Base-by-base conservation (phyloP, 108 stramenopile genomes). In the Thalassiosira profunda region DNA sequence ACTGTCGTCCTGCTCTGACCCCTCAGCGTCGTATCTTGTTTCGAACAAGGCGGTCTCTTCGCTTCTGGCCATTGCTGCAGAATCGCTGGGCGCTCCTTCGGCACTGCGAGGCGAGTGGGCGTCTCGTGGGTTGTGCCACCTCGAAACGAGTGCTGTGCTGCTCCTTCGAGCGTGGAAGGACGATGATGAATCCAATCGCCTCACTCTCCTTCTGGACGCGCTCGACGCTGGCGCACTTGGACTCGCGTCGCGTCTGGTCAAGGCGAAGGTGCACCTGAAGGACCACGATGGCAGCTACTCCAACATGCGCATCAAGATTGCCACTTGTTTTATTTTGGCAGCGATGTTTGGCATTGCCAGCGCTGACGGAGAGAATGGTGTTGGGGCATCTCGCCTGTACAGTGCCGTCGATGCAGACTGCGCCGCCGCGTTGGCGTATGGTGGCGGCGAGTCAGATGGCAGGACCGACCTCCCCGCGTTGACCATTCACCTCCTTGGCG, bases 341-440 rank as follows among this genome's bases (percentile, higher is more conserved):
- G 83, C 87, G 58, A 74, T 90, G 41, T 90, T 91, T 84, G 89
- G 88, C 14, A 91, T 94, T 49, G 88, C 84, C 4, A 36, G 76
- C 28, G 52, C 65, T 0, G 80, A 87, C 47, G 70, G 72, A 37
- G 25, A 41, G 15, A 84, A 82, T 15, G 46, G 36, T 7, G 75
- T 87, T 45, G 92, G 83, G 8, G 78, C 66, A 45, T 57, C 71
- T 23, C 76, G 92, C 26, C 51, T 93, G 10, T 87, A 86, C 81
- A 81, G 79, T 38, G 87, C 86, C 10, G 76, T 89, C 31, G 88
- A 89, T 46, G 77, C 80, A 1, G 92, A 87, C 57, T 71, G 80
- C 46, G 79, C 61, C 70, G 45, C 63, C 17, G 30, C 63, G 17
- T 36, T 74, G 34, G 72, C 70, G 26, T 58, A 35, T 0, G 38